Evolutionary conservation across 2,329 filamentous ascomycete species (phyloP), one percentile per base, ranked within the genome.

Genomic region (Cadophora luteo-olivacea): DNA sequence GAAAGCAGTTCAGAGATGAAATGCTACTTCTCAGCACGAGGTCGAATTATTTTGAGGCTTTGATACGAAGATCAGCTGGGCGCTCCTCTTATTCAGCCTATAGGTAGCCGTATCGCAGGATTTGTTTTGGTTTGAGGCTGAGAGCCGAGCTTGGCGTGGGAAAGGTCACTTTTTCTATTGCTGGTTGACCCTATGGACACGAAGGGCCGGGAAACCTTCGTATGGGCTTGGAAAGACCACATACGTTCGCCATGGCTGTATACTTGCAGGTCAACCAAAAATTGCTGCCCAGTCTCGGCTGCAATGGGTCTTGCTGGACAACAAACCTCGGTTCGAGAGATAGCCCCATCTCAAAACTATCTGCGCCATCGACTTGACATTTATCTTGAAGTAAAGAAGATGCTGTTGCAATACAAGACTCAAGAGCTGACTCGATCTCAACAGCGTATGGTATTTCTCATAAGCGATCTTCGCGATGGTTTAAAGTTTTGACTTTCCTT

Each of bases 401-500:
- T 38, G 8, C 16, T 2, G 16, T 45, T 22, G 19, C 45, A 49
- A 49, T 22, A 49, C 1, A 4, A n/a, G 22, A 4, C 22, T 49
- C 19, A 49, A 49, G 45, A 7, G 22, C n/a, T 22, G n/a, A 19
- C 7, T 49, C 45, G 45, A 49, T 49, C 22, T 22, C n/a, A 49
- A 49, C 22, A 14, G 45, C 45, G n/a, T 3, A 7, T 49, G 45
- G 16, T 49, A 22, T 22, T 22, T 49, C 6, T 22, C n/a, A 22
- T 25, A 33, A 7, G 12, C 52, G 52, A 29, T 11, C 14, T 55
- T 55, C 16, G 52, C 52, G 52, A 55, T 29, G 11, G 12, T 55
- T 55, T 55, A n/a, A n/a, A 19, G 9, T 12, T 55, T 55, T 49
- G 45, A 49, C 45, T 49, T 60, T 38, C 22, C 19, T 24, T 60